These are phyloP conservation scores for Aciculosporium take DNA, from an alignment of 2,329 filamentous ascomycete species.

Conservation along the genomic window DNA sequence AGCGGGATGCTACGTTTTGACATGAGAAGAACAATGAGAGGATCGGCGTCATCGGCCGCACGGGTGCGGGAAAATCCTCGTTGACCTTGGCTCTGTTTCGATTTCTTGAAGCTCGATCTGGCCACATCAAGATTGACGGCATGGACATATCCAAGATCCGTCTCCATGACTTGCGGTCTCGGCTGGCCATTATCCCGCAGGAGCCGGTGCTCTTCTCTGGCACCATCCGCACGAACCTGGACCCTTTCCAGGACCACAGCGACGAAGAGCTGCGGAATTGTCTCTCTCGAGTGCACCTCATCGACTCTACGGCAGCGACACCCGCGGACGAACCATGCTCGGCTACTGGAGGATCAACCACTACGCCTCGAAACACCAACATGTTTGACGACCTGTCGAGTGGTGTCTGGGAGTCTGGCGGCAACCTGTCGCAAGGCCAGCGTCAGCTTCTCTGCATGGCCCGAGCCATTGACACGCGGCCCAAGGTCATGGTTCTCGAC, in stretches of 20 bases:
- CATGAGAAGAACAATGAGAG: slow-evolving; percentile 54
- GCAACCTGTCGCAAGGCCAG: slow-evolving; percentile 64
- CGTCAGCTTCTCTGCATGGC: slow-evolving; percentile 63
- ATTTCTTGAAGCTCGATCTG: slow-evolving; percentile 55
- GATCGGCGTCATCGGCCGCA: slow-evolving; percentile 64
- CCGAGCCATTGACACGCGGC: slow-evolving; percentile 55
- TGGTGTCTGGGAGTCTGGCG: slow-evolving; percentile 54
- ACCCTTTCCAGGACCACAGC: slow-evolving; percentile 57
- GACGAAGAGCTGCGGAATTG: slow-evolving; percentile 57
- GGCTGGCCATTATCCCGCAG: slow-evolving; percentile 66
- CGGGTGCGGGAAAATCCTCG: slow-evolving; percentile 65
- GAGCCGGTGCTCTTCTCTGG: slow-evolving; percentile 74
- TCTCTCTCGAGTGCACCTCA: slow-evolving; percentile 56
- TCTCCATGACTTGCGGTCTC: slow-evolving; percentile 55
- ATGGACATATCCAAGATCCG: slow-evolving; percentile 60
- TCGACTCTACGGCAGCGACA: slow-evolving; percentile 27
- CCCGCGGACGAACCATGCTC: slow-evolving; percentile 23
- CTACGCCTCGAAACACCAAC: slow-evolving; percentile 41
- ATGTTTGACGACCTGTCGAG: slow-evolving; percentile 49
- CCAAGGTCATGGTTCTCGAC: slow-evolving; percentile 67
- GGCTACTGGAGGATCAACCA: slow-evolving; percentile 19
- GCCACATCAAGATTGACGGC: slow-evolving; percentile 56
- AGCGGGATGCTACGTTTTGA: no score
- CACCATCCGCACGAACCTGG: slow-evolving; percentile 61
- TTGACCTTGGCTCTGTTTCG: slow-evolving; percentile 64